Percentiles rank a stretch among this genome's conserved stretches.
These are phyloP conservation scores for Aegilops bicornis DNA, from an alignment of 176 grass and related monocot species.

Conservation along the genomic window DNA sequence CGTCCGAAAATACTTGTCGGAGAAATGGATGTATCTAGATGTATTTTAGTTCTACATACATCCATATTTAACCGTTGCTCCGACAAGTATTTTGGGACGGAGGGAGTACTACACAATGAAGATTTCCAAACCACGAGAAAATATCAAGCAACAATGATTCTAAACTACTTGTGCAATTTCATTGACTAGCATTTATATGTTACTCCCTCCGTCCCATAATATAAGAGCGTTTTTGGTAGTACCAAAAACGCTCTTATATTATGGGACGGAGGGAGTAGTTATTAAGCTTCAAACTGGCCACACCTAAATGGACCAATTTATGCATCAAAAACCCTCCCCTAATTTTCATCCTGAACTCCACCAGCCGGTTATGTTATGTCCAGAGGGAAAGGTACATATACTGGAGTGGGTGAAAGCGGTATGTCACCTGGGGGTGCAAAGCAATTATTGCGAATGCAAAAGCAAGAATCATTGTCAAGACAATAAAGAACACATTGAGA, in stretches of 20 bases:
- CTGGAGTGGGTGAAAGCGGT: neutral
- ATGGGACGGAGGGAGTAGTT: neutral
- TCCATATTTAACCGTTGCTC: too few relatives aligned
- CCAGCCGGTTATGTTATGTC: neutral
- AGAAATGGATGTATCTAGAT: too few relatives aligned
- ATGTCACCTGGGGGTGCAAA: conserved; percentile 78
- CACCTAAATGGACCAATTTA: neutral
- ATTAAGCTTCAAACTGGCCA: neutral
- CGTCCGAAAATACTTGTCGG: too few relatives aligned
- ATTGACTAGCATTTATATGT: neutral
- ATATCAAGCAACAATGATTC: neutral
- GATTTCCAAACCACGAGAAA: neutral
- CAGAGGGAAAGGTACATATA: neutral
- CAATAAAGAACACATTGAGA: conserved; percentile 94
- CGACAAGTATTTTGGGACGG: too few relatives aligned
- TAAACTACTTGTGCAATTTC: neutral
- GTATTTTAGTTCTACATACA: too few relatives aligned
- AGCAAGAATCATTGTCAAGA: conserved; percentile 93
- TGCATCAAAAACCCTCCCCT: neutral
- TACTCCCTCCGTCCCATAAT: too few relatives aligned
- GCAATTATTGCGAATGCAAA: conserved; percentile 82
- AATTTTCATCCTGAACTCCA: neutral
- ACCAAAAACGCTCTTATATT: too few relatives aligned
- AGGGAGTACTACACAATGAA: neutral
- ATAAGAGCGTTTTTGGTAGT: too few relatives aligned